Conservation (phyloP, 2,329 filamentous ascomycete genomes). For the Penicillium polonicum region DNA sequence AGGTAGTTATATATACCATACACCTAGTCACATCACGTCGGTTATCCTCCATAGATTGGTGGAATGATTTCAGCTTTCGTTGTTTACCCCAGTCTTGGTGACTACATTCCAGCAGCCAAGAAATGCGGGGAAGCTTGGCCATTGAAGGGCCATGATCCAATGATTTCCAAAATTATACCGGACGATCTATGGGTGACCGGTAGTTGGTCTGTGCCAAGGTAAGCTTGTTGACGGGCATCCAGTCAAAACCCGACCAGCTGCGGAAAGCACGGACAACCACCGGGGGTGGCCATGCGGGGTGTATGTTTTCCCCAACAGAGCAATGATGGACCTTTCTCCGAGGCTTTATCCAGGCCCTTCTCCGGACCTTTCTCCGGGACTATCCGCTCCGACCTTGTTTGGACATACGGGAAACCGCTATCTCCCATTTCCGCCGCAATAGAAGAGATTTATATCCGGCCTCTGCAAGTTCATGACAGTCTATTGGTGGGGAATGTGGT, state of each 20-base stretch:
- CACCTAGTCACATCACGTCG: constrained; percentile 1
- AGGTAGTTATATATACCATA: not conserved
- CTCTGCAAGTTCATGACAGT: constrained; percentile 49
- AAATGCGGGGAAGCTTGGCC: constrained; percentile 12
- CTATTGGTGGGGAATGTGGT: constrained; percentile 45
- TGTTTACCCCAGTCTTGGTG: constrained; percentile 11
- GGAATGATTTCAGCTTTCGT: not conserved
- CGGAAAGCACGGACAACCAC: not conserved
- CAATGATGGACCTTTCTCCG: not conserved
- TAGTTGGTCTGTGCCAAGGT: not conserved
- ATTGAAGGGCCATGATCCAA: not conserved
- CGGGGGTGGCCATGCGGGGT: not conserved
- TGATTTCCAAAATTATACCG: not conserved
- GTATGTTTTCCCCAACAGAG: not conserved
- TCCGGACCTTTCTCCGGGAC: not conserved
- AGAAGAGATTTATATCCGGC: constrained; percentile 43
- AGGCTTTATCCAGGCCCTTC: not conserved
- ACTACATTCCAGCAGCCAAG: not conserved
- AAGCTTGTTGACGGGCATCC: not conserved
- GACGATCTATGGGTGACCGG: not conserved
- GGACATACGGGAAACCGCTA: not conserved
- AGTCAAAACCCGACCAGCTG: not conserved
- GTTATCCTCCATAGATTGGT: not conserved
- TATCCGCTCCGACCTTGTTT: not conserved
- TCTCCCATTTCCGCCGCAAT: constrained; percentile 21